Evolutionary conservation across 257 asterid genomes (phyloP), one percentile per base, ranked within the genome.

Genomic region (Lycium ferocissimum): DNA sequence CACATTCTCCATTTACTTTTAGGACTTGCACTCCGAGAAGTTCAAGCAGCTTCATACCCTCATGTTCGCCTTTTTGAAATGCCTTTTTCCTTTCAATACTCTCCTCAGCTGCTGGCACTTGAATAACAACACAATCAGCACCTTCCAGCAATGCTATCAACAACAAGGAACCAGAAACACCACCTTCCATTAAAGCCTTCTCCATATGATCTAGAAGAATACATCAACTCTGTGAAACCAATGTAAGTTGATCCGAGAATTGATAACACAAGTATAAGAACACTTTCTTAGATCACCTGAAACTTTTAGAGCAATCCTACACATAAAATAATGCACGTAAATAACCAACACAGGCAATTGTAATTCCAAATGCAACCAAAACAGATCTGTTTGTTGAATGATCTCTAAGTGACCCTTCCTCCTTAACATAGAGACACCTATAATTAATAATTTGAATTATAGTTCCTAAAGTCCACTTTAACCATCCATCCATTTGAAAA

Each of bases 331-430:
- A 88, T 81, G 94, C 98, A 83, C 91, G 90, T 37, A 96, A 97
- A 65, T 98, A 94, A 88, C 93, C 94, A 69, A 94, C 92, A 82
- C 94, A 96, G 9, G 98, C 93, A 71, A 97, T 98, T 76, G 98
- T 93, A 83, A 98, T 96, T 87, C 99, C 99, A 86, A 96, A 88
- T 40, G 91, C 99, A 83, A 96, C 96, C 88, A 96, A 92, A 85
- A 96, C 99, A 92, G 93, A 98, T 98, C 94, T 96, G 89, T 96
- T 96, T 49, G 98, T 93, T 0, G 99, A 94, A 83, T 97, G 93
- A 91, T 96, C 94, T 89, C 91, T 92, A 75, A 96, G 97, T 78
- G 99, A 98, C 89, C 99, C 92, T 76, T 95, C 88, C 80, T 98
- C 97, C 11, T 98, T 98, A 79, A 92, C 91, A 88, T 95, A 96